Evolutionary conservation across 441 rosid species (phyloP).

Genomic region (Adansonia madagascariensis): DNA sequence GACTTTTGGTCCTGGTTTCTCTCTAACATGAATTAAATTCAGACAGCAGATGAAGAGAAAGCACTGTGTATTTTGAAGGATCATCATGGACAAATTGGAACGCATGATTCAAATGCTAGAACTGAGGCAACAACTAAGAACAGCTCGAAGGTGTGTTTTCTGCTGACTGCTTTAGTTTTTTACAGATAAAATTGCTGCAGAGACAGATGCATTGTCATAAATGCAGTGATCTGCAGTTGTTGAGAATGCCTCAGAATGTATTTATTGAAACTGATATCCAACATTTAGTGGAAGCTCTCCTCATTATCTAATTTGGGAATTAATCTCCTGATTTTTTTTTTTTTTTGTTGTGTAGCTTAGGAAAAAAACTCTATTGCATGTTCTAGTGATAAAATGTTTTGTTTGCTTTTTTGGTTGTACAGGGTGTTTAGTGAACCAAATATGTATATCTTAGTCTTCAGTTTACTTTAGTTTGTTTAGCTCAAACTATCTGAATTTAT

Average conservation of each 20-base stretch:
- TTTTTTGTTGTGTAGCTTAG: slow-evolving; percentile 14
- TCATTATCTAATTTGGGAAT: slow-evolving; percentile 10
- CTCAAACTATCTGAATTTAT: not conserved
- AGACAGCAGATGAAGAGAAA: slow-evolving; percentile 73
- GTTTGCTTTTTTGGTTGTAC: not conserved
- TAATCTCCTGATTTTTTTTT: not conserved
- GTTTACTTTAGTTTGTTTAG: slow-evolving; percentile 1
- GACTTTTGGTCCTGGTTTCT: slow-evolving; percentile 31
- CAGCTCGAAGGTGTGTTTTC: slow-evolving; percentile 43
- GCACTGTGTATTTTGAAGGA: slow-evolving; percentile 42
- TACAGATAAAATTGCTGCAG: slow-evolving; percentile 5
- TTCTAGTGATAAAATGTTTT: not conserved
- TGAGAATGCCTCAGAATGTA: slow-evolving; percentile 13
- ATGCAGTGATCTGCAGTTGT: not conserved
- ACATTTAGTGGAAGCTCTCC: not conserved
- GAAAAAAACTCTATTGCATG: slow-evolving; percentile 13
- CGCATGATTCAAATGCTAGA: slow-evolving; percentile 31
- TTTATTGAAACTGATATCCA: slow-evolving; percentile 5
- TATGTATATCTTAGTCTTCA: not conserved
- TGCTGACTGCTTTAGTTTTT: slow-evolving; percentile 10
- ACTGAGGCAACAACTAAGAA: slow-evolving; percentile 36
- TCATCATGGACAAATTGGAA: slow-evolving; percentile 32
- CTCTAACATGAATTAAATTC: slow-evolving; percentile 37
- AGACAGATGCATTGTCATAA: not conserved
- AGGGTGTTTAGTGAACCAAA: slow-evolving; percentile 3